Base-by-base conservation (phyloP, 768 basidiomycete species). In the Glaciozyma martinii region DNA sequence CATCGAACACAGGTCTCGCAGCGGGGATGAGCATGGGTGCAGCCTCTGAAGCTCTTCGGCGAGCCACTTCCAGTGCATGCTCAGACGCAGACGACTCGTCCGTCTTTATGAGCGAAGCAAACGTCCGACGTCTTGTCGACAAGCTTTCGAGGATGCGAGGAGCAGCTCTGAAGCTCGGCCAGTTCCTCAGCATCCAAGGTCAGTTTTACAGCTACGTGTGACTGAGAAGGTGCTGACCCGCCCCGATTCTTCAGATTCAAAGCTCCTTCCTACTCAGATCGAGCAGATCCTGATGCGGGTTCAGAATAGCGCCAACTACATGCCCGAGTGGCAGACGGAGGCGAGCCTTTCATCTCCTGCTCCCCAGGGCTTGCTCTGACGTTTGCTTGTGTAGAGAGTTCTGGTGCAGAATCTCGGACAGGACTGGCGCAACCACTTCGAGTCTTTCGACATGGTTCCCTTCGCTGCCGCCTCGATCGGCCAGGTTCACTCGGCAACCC, bases 271-370 rank as follows among this genome's bases (percentile, higher is more conserved):
- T 0, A 83, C 87, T 0, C 90, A 94, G 68, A 77, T 97, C 5
- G 92, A 97, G 73, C 81, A 83, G 60, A 87, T 99, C 37, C 85
- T 99, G 71, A 83, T 90, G 58, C 80, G 87, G 33, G 93, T 99
- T 0, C 94, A 98, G 74, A 89, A 94, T 70, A 85, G 87, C 71
- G 94, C 94, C 1, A 90, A 99, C 76, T 97, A 97, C 75, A 99
- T 99, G 94, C 94, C 94, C 0, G 87, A 94, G 71, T 93, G 88
- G 88, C 94, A 99, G 75, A 88, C 97, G 85, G 88, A 93, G 83
- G 93, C 90, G 21, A 25, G 77, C 74, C 5, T n/a, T 44, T 4
- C 30, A 53, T 62, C 58, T 56, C 49, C 52, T n/a, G 50, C 65
- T 40, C 30, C 23, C 57, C 30, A 16, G 12, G 1, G 18, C 42